A percentile compares a stretch with the other conserved stretches of the same genome.
phyloP scores from a whole-genome alignment of 1,139 yeast species.

The Suhomyces wounanorum region DNA sequence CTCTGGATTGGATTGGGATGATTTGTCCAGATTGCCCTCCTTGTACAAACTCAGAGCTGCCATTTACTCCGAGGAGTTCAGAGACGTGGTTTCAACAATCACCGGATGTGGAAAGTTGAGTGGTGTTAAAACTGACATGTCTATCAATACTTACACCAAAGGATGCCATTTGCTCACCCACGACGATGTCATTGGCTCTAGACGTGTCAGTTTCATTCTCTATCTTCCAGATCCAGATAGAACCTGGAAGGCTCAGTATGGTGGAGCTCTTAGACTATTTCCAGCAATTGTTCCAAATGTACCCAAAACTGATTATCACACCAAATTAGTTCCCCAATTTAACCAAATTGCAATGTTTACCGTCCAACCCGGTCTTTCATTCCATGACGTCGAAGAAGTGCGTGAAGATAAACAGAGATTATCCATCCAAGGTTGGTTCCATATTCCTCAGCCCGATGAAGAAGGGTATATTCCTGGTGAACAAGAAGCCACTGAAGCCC shows the following conservation, averaged over 20 bases:
- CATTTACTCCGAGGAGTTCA: slow-evolving; percentile 79
- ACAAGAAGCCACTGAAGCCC: slow-evolving; percentile 72
- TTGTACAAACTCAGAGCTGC: slow-evolving; percentile 80
- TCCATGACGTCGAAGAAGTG: slow-evolving; percentile 98
- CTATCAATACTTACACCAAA: slow-evolving; percentile 85
- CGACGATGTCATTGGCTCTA: slow-evolving; percentile 95
- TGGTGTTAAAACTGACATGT: slow-evolving; percentile 88
- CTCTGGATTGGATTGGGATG: slow-evolving; percentile 79
- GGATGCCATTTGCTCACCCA: slow-evolving; percentile 95
- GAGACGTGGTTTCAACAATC: slow-evolving; percentile 77
- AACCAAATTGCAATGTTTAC: slow-evolving; percentile 95
- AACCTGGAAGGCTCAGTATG: slow-evolving; percentile 83
- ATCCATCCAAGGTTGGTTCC: slow-evolving; percentile 98
- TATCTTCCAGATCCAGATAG: slow-evolving; percentile 92
- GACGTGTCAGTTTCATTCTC: slow-evolving; percentile 89
- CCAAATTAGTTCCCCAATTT: slow-evolving; percentile 84
- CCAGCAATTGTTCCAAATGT: slow-evolving; percentile 88
- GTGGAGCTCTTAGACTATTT: slow-evolving; percentile 87
- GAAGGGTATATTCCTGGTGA: slow-evolving; percentile 80
- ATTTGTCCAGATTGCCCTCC: slow-evolving; percentile 70
- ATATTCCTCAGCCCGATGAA: slow-evolving; percentile 92
- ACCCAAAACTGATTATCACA: slow-evolving; percentile 74
- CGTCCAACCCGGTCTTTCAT: slow-evolving; percentile 93
- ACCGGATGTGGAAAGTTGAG: slow-evolving; percentile 90
- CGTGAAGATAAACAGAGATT: slow-evolving; percentile 84